These are phyloP conservation scores for Arthrobotrys sinensis DNA, from an alignment of 2,329 filamentous ascomycete species.

Conservation along the genomic window DNA sequence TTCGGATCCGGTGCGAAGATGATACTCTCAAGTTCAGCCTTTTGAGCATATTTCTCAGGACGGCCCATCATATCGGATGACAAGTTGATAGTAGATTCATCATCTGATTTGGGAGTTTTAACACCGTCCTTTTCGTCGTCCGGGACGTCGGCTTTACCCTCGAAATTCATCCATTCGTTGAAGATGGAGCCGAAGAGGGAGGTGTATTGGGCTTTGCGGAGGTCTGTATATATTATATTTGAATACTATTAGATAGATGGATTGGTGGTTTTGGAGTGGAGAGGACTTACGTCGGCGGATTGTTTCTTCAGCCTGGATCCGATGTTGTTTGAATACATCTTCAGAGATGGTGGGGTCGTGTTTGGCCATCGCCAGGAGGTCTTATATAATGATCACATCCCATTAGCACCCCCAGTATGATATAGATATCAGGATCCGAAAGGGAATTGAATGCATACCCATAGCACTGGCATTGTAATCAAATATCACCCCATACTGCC, in stretches of 20 bases:
- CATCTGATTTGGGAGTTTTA: conserved; percentile 56
- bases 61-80: conserved; percentile 21
- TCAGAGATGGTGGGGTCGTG: conserved; percentile 51
- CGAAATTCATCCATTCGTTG: conserved; percentile 60
- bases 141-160: conserved; percentile 35
- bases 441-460: conserved; percentile 7
- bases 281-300: conserved; percentile 37
- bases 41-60: conserved; percentile 53
- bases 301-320: conserved; percentile 25
- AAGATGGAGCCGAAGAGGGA: conserved; percentile 57
- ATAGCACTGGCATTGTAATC: conserved; percentile 19
- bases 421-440: too few species aligned
- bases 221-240: conserved; percentile 4
- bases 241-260: background rate
- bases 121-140: conserved; percentile 52
- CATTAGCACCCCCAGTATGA: background rate
- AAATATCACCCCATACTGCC: conserved; percentile 10
- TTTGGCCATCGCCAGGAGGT: conserved; percentile 34
- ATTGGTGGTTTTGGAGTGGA: background rate
- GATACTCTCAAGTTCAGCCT: conserved; percentile 49
- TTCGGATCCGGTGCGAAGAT: conserved; percentile 48
- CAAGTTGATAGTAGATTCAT: conserved; percentile 34
- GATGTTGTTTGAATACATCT: conserved; percentile 36
- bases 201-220: conserved; percentile 51
- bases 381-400: background rate